Evolutionary conservation across 2,329 filamentous ascomycete species (phyloP), one percentile per base, ranked within the genome.

Genomic region (Acephala macrosclerotiorum): DNA sequence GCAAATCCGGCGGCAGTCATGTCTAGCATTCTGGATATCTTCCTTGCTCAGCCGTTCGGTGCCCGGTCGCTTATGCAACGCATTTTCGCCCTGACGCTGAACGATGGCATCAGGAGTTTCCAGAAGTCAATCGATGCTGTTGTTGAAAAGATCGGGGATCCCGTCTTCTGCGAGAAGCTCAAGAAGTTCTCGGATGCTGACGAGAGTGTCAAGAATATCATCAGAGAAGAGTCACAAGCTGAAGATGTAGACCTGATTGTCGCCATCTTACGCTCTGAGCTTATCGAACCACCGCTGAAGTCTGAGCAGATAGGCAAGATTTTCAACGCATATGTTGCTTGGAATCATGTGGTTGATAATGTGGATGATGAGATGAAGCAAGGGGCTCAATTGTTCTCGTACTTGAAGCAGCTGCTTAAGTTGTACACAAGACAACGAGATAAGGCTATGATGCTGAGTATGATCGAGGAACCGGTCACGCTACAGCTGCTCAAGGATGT

Each of bases 391-490:
- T 87, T 97, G 58, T 99, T 97, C 77, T 96, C 95, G 1, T 91
- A 97, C 74, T 84, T 99, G 72, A 99, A 99, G 80, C 95, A 97
- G 77, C 85, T 97, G 40, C 84, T 98, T 75, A 98, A 98, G 81
- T 84, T 99, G 38, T 91, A 94, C 78, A 95, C 93, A 12, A 87
- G 96, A 58, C 93, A 97, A 75, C 87, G 95, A 57, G 96, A 99
- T 78, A 99, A 99, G 87, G 84, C 89, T 36, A 97, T 97, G 94
- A 98, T 99, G 95, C 83, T 97, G 62, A 88, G 89, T 68, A 89
- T 98, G 74, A 96, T 99, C 60, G 94, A 98, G 79, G 95, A 99
- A 81, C 93, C 96, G 0, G 94, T 95, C n/a, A 98, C 96, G 0
- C 84, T 99, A n/a, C 91, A 96, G 76, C 85, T 99, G 33, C 96